Conservation (phyloP, 1,284 basidiomycete genomes). For the Marasmius tenuissimus region DNA sequence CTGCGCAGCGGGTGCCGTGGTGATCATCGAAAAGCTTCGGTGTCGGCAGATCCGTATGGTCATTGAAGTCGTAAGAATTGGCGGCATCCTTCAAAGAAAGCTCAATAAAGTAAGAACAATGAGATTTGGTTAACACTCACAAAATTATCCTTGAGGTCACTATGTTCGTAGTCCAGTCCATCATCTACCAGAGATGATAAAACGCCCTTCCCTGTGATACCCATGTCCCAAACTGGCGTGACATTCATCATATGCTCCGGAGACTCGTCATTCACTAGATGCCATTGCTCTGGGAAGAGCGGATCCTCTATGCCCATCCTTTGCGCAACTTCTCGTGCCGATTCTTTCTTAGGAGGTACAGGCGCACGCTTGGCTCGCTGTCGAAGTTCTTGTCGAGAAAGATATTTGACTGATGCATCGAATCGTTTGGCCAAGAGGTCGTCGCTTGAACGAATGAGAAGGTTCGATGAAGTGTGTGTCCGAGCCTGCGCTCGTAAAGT, state of each 20-base stretch:
- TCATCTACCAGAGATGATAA: slow-evolving; percentile 94
- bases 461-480: slow-evolving; percentile 18
- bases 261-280: slow-evolving; percentile 77
- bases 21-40: slow-evolving; percentile 91
- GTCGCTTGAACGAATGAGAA: slow-evolving; percentile 39
- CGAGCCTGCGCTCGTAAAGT: slow-evolving; percentile 38
- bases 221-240: slow-evolving; percentile 82
- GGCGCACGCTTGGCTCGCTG: slow-evolving; percentile 70
- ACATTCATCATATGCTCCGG: slow-evolving; percentile 86
- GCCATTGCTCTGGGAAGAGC: slow-evolving; percentile 90
- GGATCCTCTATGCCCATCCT: slow-evolving; percentile 84
- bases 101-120: slow-evolving; percentile 10
- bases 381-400: slow-evolving; percentile 60
- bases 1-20: slow-evolving; percentile 97
- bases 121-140: slow-evolving; percentile 49
- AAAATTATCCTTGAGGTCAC: slow-evolving; percentile 90
- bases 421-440: slow-evolving; percentile 39
- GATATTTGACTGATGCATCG: slow-evolving; percentile 54
- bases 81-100: slow-evolving; percentile 65
- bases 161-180: slow-evolving; percentile 88
- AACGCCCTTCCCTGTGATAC: slow-evolving; percentile 84
- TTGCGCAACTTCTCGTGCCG: slow-evolving; percentile 52
- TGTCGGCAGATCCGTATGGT: slow-evolving; percentile 85
- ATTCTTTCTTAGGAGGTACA: slow-evolving; percentile 45
- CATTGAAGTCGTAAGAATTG: slow-evolving; percentile 97